Base-by-base conservation (phyloP, 1,284 basidiomycete genomes). In the Heterobasidion irregulare region DNA sequence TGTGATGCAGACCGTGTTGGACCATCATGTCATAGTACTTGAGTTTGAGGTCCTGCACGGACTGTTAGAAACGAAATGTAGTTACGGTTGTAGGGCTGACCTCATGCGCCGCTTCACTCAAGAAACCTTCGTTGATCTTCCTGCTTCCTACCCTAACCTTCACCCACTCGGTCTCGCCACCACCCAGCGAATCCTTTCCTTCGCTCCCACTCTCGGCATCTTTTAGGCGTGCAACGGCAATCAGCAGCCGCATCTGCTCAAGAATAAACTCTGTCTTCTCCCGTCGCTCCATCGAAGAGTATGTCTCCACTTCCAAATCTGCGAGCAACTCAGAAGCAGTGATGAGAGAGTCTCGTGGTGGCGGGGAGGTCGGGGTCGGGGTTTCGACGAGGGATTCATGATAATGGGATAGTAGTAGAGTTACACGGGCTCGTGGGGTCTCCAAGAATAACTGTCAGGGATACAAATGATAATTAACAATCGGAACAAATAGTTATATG, bases 211-310 rank as follows among this genome's bases (percentile, higher is more conserved):
- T 77, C 53, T 78, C 75, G 8, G 65, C 71, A 60, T 91, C 89
- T 70, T 91, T 92, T 62, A 80, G 70, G 51, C 80, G 77, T 32
- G 89, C 89, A 32, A 92, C 80, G 35, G 79, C 75, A 51, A 89
- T 82, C 63, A 92, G 69, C 53, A 99, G 72, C 53, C 97, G 81
- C 94, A 99, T 99, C 71, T 99, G 97, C 72, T 99, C 96, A 46
- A 99, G 75, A 62, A 99, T 92, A 66, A 99, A 98, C 67, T 98
- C 94, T 9, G 93, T 97, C 79, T 99, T 99, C 72, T 99, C 97
- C 64, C 92, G 76, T 60, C 95, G 85, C 63, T 98, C 93, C 96
- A 99, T 98, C 12, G 91, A 94, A 26, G 94, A 97, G 68, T 98
- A 99, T 2, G 97, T 99, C 74, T 99, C 97, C 47, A 99, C 95